Evolutionary conservation across 441 rosid species (phyloP).

Genomic region (Geranium incanum): DNA sequence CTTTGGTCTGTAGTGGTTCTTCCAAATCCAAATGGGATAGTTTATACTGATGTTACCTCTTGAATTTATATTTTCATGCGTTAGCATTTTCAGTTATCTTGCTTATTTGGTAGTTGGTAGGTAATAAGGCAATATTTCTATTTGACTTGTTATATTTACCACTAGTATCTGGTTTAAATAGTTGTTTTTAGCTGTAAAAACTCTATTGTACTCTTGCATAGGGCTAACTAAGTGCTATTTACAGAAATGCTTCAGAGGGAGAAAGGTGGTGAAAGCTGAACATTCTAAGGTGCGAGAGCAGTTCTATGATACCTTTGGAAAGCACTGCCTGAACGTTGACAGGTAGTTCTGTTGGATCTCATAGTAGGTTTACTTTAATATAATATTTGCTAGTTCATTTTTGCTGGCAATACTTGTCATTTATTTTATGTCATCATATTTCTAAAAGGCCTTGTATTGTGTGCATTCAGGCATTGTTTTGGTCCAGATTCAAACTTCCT

Average conservation of each 20-base stretch:
- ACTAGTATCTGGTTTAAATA: constrained; percentile 8
- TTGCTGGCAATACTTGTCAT: not conserved
- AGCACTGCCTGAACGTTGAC: constrained; percentile 54
- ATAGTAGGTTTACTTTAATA: not conserved
- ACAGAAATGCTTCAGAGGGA: constrained; percentile 97
- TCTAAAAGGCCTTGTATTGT: constrained; percentile 17
- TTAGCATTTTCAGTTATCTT: not conserved
- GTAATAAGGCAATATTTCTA: not conserved
- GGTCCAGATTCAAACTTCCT: constrained; percentile 82
- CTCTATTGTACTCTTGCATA: constrained; percentile 22
- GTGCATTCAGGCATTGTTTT: constrained; percentile 64
- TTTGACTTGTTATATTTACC: not conserved
- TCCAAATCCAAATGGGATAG: not conserved
- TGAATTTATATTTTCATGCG: not conserved
- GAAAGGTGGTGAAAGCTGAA: constrained; percentile 60
- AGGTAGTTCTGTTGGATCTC: constrained; percentile 37
- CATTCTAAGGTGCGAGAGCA: constrained; percentile 52
- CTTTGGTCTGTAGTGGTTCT: not conserved
- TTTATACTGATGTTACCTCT: not conserved
- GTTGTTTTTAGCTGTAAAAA: constrained; percentile 16
- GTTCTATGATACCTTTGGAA: constrained; percentile 58
- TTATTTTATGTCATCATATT: not conserved
- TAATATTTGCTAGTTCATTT: not conserved
- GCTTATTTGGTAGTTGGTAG: not conserved
- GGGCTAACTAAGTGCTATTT: constrained; percentile 36